Base-by-base conservation (phyloP, 352 stramenopile genomes). In the Globisporangium alternatum region DNA sequence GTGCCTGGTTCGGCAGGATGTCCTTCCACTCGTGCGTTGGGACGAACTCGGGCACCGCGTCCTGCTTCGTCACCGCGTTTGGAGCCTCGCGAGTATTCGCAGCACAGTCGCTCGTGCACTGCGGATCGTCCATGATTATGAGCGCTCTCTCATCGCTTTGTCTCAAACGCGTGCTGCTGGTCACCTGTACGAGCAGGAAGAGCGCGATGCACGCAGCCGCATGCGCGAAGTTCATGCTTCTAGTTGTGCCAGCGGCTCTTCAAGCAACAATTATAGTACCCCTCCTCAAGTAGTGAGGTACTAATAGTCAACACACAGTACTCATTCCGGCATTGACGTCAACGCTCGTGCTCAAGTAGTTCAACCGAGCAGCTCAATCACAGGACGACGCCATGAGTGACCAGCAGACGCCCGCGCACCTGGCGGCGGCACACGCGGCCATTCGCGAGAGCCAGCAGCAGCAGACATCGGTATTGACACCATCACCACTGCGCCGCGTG, bases 21-120 rank as follows among this genome's bases (percentile, higher is more conserved):
- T 82, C 74, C 54, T 89, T 67, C 80, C 80, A 87, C 35, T 87
- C 80, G 10, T 77, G 43, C 5, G 82, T 90, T 4, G 84, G 72
- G 13, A 82, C 70, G 62, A 93, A 93, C 60, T 89, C 80, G 1
- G 78, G 78, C 59, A 74, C 57, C 0, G 25, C 3, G 10, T 64
- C 39, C 7, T 68, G 41, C 9, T 48, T 47, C 39, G 45, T 45
- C 1, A 2, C 39, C 22, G 4, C 37, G 21, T 13, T 7, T 39
- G 37, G 28, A 13, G 49, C 49, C 5, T 41, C 49, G 2, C 49
- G 49, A 3, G 49, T 41, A 2, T 41, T 21, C 25, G 48, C 39
- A 17, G 62, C 41, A 58, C 35, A 69, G 35, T 47, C 57, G 35
- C 49, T 64, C 54, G 10, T 67, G 43, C 41, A 52, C 52, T 28